These are phyloP conservation scores for Leucoagaricus sp. DNA, from an alignment of 1,284 basidiomycete species.

Conservation along the genomic window DNA sequence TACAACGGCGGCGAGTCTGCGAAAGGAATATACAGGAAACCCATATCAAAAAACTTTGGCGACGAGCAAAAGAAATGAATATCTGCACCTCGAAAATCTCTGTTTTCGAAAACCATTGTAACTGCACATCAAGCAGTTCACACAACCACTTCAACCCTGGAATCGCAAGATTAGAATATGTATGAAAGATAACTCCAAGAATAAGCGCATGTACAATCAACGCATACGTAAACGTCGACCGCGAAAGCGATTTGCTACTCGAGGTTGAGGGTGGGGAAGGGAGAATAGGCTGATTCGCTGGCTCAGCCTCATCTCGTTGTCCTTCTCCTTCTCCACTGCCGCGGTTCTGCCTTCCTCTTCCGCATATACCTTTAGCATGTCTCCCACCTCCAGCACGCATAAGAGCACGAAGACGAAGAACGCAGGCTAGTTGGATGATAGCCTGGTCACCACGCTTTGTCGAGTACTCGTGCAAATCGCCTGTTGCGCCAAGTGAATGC, in stretches of 20 bases:
- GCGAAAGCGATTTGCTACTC: constrained; percentile 1
- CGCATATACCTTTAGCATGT: neutral
- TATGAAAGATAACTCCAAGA: constrained; percentile 57
- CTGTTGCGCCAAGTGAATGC: constrained; percentile 44
- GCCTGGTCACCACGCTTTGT: constrained; percentile 40
- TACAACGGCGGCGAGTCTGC: constrained; percentile 43
- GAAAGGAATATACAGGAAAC: constrained; percentile 21
- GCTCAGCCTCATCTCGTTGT: too few relatives aligned
- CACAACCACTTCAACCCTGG: constrained; percentile 58
- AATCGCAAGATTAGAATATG: constrained; percentile 49
- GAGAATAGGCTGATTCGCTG: neutral
- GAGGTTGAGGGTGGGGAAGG: constrained; percentile 6
- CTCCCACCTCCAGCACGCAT: constrained; percentile 41
- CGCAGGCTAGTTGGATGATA: constrained; percentile 46
- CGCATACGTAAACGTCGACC: constrained; percentile 19
- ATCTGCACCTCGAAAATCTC: constrained; percentile 51
- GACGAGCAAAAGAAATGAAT: neutral
- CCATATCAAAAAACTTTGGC: neutral
- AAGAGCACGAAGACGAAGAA: constrained; percentile 47
- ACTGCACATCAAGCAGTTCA: constrained; percentile 54
- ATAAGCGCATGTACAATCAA: constrained; percentile 46
- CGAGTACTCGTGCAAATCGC: constrained; percentile 43
- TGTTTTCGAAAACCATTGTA: constrained; percentile 45
- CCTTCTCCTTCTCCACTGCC: neutral
- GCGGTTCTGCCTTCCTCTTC: constrained; percentile 12